A percentile compares a stretch with the other conserved stretches of the same genome.
These are phyloP conservation scores for Knoxdaviesia proteae DNA, from an alignment of 2,329 filamentous ascomycete species.

Conservation along the genomic window DNA sequence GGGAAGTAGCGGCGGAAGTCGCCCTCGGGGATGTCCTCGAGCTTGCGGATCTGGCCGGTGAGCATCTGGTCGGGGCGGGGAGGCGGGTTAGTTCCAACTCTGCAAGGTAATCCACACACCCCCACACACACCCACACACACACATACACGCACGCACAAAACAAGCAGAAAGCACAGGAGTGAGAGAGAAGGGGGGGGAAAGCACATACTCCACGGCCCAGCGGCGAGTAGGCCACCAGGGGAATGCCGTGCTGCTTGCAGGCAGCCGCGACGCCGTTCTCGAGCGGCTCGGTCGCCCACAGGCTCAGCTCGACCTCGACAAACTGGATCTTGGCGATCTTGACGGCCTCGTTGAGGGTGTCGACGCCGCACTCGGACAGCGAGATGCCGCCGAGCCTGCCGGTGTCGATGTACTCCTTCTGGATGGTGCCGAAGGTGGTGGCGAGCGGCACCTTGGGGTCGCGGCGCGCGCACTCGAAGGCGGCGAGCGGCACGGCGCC, in stretches of 20 bases:
- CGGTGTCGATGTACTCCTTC: slow-evolving; percentile 27
- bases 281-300: slow-evolving; percentile 24
- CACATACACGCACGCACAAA: slow-evolving; percentile 2
- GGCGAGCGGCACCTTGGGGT: slow-evolving; percentile 24
- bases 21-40: slow-evolving; percentile 31
- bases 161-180: background rate
- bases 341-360: slow-evolving; percentile 26
- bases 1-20: slow-evolving; percentile 26
- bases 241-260: slow-evolving; percentile 46
- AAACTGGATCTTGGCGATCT: slow-evolving; percentile 20
- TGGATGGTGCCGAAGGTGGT: slow-evolving; percentile 21
- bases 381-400: slow-evolving; percentile 27
- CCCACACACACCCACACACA: too few species aligned
- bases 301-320: slow-evolving; percentile 34
- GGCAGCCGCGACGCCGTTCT: slow-evolving; percentile 28
- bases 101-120: too few species aligned
- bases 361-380: slow-evolving; percentile 28
- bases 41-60: slow-evolving; percentile 29
- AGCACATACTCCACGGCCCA: slow-evolving; percentile 31
- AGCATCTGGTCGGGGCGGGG: slow-evolving; percentile 28
- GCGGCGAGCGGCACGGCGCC: slow-evolving; percentile 39
- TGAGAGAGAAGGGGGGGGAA: background rate
- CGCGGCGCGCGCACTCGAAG: slow-evolving; percentile 37
- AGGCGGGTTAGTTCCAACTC: slow-evolving; percentile 16
- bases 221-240: slow-evolving; percentile 50